Conservation (phyloP, 768 basidiomycete genomes). For the Leccinum aurantiacum region DNA sequence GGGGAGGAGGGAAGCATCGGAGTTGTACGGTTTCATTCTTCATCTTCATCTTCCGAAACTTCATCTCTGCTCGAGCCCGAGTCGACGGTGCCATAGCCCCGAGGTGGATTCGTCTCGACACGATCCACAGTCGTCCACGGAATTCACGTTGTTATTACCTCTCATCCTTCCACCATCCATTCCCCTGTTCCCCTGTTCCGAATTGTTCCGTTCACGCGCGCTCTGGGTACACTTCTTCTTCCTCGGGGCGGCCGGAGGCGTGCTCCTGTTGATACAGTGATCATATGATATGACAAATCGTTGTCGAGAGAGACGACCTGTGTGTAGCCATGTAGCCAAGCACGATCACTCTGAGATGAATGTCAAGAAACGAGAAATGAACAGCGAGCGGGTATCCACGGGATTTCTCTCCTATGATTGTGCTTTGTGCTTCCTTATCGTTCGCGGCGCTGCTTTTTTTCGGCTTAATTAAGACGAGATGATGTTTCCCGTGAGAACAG, state of each 20-base stretch:
- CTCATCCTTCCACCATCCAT: no score
- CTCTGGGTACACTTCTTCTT: background rate
- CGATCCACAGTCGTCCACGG: background rate
- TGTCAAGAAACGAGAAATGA: background rate
- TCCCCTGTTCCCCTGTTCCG: background rate
- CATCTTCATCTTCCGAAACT: background rate
- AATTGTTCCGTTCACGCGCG: background rate
- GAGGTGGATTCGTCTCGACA: background rate
- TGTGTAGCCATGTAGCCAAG: background rate
- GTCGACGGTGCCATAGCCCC: background rate
- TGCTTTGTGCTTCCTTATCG: background rate
- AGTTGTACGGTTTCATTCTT: background rate
- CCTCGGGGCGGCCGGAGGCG: background rate
- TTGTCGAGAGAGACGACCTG: background rate
- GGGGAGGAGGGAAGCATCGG: background rate
- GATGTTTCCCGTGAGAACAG: background rate
- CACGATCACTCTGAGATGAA: slow-evolving; percentile 20
- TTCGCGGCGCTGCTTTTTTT: background rate
- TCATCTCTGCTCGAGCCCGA: background rate
- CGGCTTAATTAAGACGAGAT: background rate
- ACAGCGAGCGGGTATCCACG: slow-evolving; percentile 13
- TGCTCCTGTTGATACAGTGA: background rate
- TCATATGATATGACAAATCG: background rate
- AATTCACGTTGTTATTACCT: background rate
- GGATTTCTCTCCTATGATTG: slow-evolving; percentile 1